These are phyloP conservation scores for Epichloe hybrida DNA, from an alignment of 2,329 filamentous ascomycete species.

Conservation along the genomic window DNA sequence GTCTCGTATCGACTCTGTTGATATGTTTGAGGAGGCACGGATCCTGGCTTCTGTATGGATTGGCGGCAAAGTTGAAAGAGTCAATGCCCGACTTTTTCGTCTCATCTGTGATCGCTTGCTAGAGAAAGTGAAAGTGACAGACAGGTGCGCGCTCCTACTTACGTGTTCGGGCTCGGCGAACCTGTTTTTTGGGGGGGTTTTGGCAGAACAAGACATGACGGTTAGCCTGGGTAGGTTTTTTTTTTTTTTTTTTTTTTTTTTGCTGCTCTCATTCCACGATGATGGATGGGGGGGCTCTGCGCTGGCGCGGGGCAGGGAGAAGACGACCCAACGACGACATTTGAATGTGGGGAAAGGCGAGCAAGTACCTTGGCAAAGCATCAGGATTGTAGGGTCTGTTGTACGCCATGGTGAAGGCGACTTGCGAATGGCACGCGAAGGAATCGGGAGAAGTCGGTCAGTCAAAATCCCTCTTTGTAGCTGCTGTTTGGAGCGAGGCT, in stretches of 20 bases:
- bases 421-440: not conserved
- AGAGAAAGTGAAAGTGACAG: not conserved
- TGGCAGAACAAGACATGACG: not conserved
- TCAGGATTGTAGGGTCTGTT: slow-evolving; percentile 89
- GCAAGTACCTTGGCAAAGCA: slow-evolving; percentile 72
- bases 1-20: slow-evolving; percentile 31
- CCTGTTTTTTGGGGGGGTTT: slow-evolving; percentile 21
- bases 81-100: not conserved
- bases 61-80: not conserved
- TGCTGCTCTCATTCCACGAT: not conserved
- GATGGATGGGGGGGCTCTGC: not conserved
- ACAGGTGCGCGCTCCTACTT: slow-evolving; percentile 13
- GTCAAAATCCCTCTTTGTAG: too few relatives aligned
- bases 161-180: slow-evolving; percentile 67
- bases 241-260: not conserved
- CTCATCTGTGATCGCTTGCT: not conserved
- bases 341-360: not conserved
- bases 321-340: not conserved
- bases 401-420: slow-evolving; percentile 61
- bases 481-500: too few relatives aligned
- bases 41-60: slow-evolving; percentile 21
- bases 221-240: not conserved
- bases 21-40: slow-evolving; percentile 10
- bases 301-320: slow-evolving; percentile 1
- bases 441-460: too few relatives aligned